Evolutionary conservation across 768 basidiomycete genomes (phyloP).

Genomic region (Phylloporus arenicola): DNA sequence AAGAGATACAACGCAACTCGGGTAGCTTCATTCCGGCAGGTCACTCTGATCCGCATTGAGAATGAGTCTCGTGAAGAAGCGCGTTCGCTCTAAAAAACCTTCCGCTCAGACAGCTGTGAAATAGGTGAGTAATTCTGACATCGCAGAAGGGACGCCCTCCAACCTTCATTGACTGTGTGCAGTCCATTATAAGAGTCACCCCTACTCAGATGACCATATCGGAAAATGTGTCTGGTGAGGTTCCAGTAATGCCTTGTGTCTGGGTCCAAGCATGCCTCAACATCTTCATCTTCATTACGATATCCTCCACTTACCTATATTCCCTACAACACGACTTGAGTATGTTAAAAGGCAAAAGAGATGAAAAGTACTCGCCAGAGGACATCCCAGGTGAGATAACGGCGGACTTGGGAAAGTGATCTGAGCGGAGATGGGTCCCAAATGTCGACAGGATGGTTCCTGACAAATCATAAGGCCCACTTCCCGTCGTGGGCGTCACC

Average conservation of each 20-base stretch:
- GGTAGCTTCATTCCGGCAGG: too few relatives aligned
- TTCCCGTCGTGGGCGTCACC: constrained; percentile 34
- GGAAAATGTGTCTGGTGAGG: constrained; percentile 44
- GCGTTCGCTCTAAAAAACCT: too few relatives aligned
- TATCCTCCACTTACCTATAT: constrained; percentile 17
- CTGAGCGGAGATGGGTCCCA: constrained; percentile 27
- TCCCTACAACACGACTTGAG: constrained; percentile 13
- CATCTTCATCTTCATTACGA: constrained; percentile 12
- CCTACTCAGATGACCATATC: constrained; percentile 33
- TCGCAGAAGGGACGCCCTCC: background rate
- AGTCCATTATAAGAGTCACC: constrained; percentile 32
- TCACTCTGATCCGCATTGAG: too few relatives aligned
- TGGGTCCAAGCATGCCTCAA: constrained; percentile 15
- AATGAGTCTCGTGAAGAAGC: too few relatives aligned
- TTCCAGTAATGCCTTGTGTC: constrained; percentile 45
- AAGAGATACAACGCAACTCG: too few relatives aligned
- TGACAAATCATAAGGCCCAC: constrained; percentile 37
- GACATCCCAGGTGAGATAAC: constrained; percentile 34
- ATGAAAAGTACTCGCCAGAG: background rate
- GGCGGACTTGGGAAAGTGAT: constrained; percentile 17
- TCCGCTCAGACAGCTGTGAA: background rate
- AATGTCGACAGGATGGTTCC: constrained; percentile 40
- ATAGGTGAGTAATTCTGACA: too few relatives aligned
- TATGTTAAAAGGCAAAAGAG: background rate
- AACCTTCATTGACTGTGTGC: constrained; percentile 28